A percentile compares a stretch with the other conserved stretches of the same genome.
Evolutionary conservation across 805 yeast genomes (phyloP).

Genomic region (Naumovozyma dairenensis): DNA sequence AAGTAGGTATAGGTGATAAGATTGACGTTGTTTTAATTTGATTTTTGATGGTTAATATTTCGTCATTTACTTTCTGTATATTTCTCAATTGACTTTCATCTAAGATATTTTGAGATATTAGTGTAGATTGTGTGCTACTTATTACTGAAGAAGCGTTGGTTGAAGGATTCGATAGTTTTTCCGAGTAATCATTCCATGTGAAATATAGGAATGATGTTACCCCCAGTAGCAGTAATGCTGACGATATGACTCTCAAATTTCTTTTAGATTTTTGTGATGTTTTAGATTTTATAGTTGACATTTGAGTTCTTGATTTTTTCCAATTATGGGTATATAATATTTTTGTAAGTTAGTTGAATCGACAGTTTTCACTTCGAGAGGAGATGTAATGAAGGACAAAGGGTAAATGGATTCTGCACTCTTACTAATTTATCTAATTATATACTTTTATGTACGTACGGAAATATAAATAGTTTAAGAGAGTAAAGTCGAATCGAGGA

Average conservation of each 20-base stretch:
- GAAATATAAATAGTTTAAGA: too few relatives aligned
- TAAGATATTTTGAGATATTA: neutral
- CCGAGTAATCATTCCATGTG: conserved; percentile 11
- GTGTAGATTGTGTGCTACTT: neutral
- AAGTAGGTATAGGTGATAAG: neutral
- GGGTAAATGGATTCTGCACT: too few relatives aligned
- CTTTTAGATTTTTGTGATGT: too few relatives aligned
- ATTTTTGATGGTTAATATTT: conserved; percentile 10
- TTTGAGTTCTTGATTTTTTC: too few relatives aligned
- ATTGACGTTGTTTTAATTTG: conserved; percentile 6
- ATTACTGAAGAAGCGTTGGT: neutral
- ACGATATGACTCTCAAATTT: conserved; percentile 6
- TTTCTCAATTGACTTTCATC: conserved; percentile 6
- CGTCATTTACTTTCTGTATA: conserved; percentile 10
- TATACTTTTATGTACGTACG: too few relatives aligned
- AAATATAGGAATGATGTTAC: conserved; percentile 5
- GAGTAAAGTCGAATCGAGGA: too few relatives aligned
- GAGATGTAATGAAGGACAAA: too few relatives aligned
- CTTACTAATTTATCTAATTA: too few relatives aligned
- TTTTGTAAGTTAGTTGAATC: too few relatives aligned
- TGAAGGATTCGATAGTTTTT: neutral
- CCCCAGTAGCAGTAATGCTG: conserved; percentile 6
- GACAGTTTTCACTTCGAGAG: too few relatives aligned
- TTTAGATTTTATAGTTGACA: too few relatives aligned
- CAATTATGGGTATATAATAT: too few relatives aligned